Evolutionary conservation across 768 basidiomycete genomes (phyloP).

Genomic region (Amanita subjunquillea): DNA sequence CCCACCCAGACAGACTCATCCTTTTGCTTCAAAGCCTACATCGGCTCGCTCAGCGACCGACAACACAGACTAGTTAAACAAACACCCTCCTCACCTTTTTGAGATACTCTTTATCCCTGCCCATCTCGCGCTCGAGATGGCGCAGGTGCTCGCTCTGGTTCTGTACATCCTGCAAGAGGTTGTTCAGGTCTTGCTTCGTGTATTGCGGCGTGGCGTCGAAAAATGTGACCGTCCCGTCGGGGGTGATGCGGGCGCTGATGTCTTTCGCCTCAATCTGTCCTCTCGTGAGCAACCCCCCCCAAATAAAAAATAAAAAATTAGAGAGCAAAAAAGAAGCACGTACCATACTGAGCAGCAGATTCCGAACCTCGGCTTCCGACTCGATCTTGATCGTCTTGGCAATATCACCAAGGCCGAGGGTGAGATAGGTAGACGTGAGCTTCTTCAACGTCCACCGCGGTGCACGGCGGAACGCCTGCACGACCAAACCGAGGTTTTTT

Average conservation of each 20-base stretch:
- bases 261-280: conserved; percentile 60
- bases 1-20: conserved; percentile 13
- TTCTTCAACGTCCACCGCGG: conserved; percentile 73
- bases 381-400: conserved; percentile 42
- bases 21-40: conserved; percentile 13
- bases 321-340: conserved; percentile 8
- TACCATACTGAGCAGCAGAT: conserved; percentile 68
- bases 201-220: conserved; percentile 51
- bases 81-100: conserved; percentile 38
- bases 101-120: conserved; percentile 62
- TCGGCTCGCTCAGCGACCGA: not conserved
- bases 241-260: conserved; percentile 59
- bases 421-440: conserved; percentile 76
- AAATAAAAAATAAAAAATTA: not conserved
- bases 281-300: not conserved
- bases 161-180: conserved; percentile 43
- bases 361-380: conserved; percentile 42
- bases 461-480: conserved; percentile 56
- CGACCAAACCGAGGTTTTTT: conserved; percentile 59
- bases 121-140: conserved; percentile 44
- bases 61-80: conserved; percentile 2
- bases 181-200: conserved; percentile 51
- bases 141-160: conserved; percentile 38
- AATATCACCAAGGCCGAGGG: conserved; percentile 66
- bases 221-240: conserved; percentile 66